Conservation (phyloP, 2,329 filamentous ascomycete genomes). For the Colletotrichum agaves region DNA sequence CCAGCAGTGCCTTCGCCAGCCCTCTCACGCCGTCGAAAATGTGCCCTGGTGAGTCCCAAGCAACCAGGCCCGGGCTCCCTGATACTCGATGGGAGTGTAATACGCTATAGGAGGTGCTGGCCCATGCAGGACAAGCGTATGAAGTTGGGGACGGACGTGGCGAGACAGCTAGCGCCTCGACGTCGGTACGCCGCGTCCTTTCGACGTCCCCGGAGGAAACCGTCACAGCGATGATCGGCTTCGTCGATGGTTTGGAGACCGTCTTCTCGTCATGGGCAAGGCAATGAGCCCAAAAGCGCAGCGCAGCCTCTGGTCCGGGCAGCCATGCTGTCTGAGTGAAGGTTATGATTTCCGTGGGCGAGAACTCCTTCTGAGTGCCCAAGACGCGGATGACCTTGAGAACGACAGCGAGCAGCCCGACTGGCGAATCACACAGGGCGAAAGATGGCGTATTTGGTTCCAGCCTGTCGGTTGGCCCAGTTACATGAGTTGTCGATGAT, state of each 20-base stretch:
- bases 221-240: constrained; percentile 57
- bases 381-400: constrained; percentile 58
- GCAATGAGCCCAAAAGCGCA: constrained; percentile 66
- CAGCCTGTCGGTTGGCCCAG: constrained; percentile 42
- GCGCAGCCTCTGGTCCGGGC: constrained; percentile 70
- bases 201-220: constrained; percentile 55
- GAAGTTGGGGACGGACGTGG: constrained; percentile 41
- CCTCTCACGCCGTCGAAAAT: constrained; percentile 55
- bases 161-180: constrained; percentile 37
- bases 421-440: constrained; percentile 70
- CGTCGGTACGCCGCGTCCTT: constrained; percentile 14
- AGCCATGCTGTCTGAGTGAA: constrained; percentile 73
- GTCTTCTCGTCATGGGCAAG: constrained; percentile 47
- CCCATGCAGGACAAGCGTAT: constrained; percentile 63
- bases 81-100: constrained; percentile 52
- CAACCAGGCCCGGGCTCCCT: constrained; percentile 56
- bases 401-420: constrained; percentile 66
- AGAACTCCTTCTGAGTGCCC: constrained; percentile 54
- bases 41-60: constrained; percentile 60
- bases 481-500: constrained; percentile 45
- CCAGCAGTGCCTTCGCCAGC: constrained; percentile 53
- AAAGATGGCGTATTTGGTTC: constrained; percentile 68
- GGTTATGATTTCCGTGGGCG: constrained; percentile 66
- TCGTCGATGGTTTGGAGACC: constrained; percentile 42
- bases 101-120: constrained; percentile 54